Percentiles rank a stretch among this genome's conserved stretches.
These are phyloP conservation scores for Euptelea pleiosperma DNA, from an alignment of 164 flowering plant genomes.

Conservation along the genomic window DNA sequence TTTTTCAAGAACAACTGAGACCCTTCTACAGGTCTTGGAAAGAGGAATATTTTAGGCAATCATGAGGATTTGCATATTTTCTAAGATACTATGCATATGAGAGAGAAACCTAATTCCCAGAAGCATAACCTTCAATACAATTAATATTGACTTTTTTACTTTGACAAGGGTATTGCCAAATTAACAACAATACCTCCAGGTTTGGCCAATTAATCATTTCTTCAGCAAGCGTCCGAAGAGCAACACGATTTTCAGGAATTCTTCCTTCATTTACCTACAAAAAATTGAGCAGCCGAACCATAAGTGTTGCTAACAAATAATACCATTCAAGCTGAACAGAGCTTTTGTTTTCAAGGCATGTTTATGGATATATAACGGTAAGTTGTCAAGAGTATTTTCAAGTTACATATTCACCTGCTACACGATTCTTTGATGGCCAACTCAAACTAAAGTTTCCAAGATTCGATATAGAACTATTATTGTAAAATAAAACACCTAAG, in stretches of 20 bases:
- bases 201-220: constrained; percentile 89
- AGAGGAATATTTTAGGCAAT: too few species aligned
- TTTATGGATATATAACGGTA: background rate
- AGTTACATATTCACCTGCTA: too few species aligned
- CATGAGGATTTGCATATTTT: too few species aligned
- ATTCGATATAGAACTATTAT: too few species aligned
- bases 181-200: constrained; percentile 58
- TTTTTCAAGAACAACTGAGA: too few species aligned
- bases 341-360: background rate
- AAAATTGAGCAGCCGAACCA: background rate
- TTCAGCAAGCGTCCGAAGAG: constrained; percentile 74
- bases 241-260: constrained; percentile 65
- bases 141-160: background rate
- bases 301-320: background rate
- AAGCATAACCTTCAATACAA: background rate
- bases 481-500: too few species aligned
- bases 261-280: constrained; percentile 81
- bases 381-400: too few species aligned
- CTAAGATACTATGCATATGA: background rate
- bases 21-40: too few species aligned
- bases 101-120: background rate
- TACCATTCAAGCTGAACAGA: background rate
- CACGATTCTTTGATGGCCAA: too few species aligned
- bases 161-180: background rate
- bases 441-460: too few species aligned